Base-by-base conservation (phyloP, 257 asterid species). In the Solanum pennellii region DNA sequence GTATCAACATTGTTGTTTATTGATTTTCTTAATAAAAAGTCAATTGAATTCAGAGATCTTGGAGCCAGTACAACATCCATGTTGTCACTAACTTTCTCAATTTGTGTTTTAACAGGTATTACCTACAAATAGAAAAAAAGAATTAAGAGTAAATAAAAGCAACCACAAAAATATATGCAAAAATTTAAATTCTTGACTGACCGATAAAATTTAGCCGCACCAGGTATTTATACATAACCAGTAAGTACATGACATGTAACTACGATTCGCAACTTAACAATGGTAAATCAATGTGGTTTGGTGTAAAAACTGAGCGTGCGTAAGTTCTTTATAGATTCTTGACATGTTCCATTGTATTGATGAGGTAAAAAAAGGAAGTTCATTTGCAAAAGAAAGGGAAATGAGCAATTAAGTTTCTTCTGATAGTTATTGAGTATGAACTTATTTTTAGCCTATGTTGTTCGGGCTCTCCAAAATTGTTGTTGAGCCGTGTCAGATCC, bases 21-120 rank as follows among this genome's bases (percentile, higher is more conserved):
- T 84, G 94, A 85, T 86, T 89, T 91, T 87, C 21, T 88, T 89
- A 89, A 86, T 89, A 89, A 86, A 87, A 96, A 92, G 87, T 95
- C 98, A 68, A 96, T 66, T 21, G 94, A 92, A 87, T 91, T 91
- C 86, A 96, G 86, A 72, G 97, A 95, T 89, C 92, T 88, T 72
- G 98, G 94, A 89, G 94, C 86, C 12, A 95, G 23, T 77, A 87
- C 74, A 45, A 91, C 92, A 49, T 89, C 85, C 99, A 96, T 92
- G 80, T 80, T 69, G 88, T 89, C 93, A 87, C 95, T 91, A 31
- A 90, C 94, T 66, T 85, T 89, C 80, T 82, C 86, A 9, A 93
- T 87, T 56, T 89, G 87, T 47, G 65, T 79, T 84, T 84, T 89
- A 65, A 87, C 71, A 10, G 98, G 98, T n/a, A 89, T 85, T 71